phyloP scores from a whole-genome alignment of 352 stramenopile genomes.

The Pythium brassicae region DNA sequence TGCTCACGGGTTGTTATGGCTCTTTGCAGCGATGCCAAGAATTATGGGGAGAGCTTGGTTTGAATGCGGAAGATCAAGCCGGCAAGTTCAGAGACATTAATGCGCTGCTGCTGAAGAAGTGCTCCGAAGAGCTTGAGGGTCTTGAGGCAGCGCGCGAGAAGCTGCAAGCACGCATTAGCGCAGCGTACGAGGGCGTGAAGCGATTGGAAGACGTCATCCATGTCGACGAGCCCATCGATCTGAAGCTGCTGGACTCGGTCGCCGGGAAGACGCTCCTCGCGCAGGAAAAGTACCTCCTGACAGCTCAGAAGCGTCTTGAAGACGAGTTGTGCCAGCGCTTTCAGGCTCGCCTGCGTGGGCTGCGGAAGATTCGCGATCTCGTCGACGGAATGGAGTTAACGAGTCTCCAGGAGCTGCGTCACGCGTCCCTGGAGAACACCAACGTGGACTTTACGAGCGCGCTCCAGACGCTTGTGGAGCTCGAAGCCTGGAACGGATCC shows the following conservation, averaged over 20 bases:
- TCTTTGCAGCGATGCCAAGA: constrained; percentile 52
- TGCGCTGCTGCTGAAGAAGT: constrained; percentile 45
- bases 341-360: constrained; percentile 24
- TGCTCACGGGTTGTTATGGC: neutral
- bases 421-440: constrained; percentile 29
- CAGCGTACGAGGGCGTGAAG: constrained; percentile 31
- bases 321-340: constrained; percentile 43
- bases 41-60: constrained; percentile 57
- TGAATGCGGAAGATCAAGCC: constrained; percentile 44
- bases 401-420: constrained; percentile 31
- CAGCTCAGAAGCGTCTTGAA: constrained; percentile 21
- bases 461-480: constrained; percentile 7
- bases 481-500: constrained; percentile 22
- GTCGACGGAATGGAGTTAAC: constrained; percentile 32
- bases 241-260: constrained; percentile 26
- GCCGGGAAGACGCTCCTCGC: constrained; percentile 44
- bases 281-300: constrained; percentile 46
- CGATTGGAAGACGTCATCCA: constrained; percentile 40
- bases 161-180: constrained; percentile 39
- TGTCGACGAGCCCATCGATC: constrained; percentile 29
- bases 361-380: constrained; percentile 34
- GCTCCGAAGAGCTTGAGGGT: constrained; percentile 52
- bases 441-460: constrained; percentile 13
- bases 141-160: constrained; percentile 44
- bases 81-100: constrained; percentile 67